Base-by-base conservation (phyloP, 2,329 filamentous ascomycete genomes). In the Parafenestella ontariensis region DNA sequence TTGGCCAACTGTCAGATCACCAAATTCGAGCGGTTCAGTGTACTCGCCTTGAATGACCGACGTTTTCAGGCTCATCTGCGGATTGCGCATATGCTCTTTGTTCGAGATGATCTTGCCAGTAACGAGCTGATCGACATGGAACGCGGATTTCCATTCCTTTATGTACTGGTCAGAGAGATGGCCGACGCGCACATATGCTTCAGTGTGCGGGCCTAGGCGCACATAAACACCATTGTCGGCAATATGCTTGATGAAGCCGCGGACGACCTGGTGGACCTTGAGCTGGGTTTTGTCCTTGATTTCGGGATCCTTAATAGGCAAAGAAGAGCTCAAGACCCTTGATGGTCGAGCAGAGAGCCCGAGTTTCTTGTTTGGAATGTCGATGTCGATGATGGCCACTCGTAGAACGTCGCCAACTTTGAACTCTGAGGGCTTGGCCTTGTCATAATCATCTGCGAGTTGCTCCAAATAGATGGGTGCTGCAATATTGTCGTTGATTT, bases 131-230 rank as follows among this genome's bases (percentile, higher is more conserved):
- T 96, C 92, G 43, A 94, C 80, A 67, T 95, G 88, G 78, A 94
- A 97, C 40, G 88, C 82, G 31, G 90, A 86, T 78, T 96, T 96
- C 95, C 95, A 99, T 57, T 98, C 91, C 76, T 98, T 98, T 67
- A 99, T 79, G 74, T 88, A 99, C 7, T 86, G 85, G 73, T 99
- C 95, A 0, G 93, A 96, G 13, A 99, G 83, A 73, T 98, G 93
- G 9, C 89, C 86, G 48, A 98, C 89, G 64, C 91, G 89, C 43
- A 96, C 90, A 68, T 93, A 89, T 0, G 88, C 93, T 45, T 90
- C 90, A 17, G 96, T 83, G 59, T 89, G 87, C 17, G 91, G 90
- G 39, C 93, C 92, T 3, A 99, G 82, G 23, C 88, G 84, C 42
- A 99, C 85, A 68, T 97, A 96, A 1, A 99, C 77, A 48, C 95